Base-by-base conservation (phyloP, 805 yeast species). In the Candida pini region DNA sequence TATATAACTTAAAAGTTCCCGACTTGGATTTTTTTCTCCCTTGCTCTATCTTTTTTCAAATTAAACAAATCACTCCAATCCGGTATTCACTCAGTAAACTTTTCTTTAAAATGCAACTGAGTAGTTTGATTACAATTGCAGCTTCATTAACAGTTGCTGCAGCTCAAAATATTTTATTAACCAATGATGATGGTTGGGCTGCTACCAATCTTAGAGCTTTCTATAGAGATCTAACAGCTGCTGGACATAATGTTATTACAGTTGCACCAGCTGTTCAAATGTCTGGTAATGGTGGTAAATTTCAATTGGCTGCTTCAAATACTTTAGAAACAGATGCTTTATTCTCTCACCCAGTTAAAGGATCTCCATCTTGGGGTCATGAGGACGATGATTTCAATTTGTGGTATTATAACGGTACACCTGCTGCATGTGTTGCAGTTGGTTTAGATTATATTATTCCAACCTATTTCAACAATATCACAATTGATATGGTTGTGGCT, bases 361-460 rank as follows among this genome's bases (percentile, higher is more conserved):
- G 78, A 24, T 62, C 64, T 17, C 74, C 76, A 40, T 63, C 76
- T 17, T 74, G 78, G 78, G 78, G 76, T 31, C 69, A 68, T 40
- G 78, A 73, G 43, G 54, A 29, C 9, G 31, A 33, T 31, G 71
- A 69, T 47, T 39, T 47, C 33, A 62, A 68, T 40, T 53, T 67
- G 43, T 72, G 78, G 77, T 72, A 72, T 53, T 69, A 72, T 59
- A 69, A 71, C 44, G 77, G 74, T 41, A 69, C 77, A n/a, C 78
- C 78, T 38, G 72, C 76, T 30, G 63, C 73, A 9, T 68, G 68
- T 51, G 72, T 71, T 29, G 64, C 71, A 4, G 64, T 69, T 44
- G 76, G 64, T 18, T 54, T 71, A 36, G 67, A 67, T 33, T 70
- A 69, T 49, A 60, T 71, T 28, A 46, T 68, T 31, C 78, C 78